Evolutionary conservation across 495 filamentous ascomycete species (phyloP).

Genomic region (Aspergillus asperescens): DNA sequence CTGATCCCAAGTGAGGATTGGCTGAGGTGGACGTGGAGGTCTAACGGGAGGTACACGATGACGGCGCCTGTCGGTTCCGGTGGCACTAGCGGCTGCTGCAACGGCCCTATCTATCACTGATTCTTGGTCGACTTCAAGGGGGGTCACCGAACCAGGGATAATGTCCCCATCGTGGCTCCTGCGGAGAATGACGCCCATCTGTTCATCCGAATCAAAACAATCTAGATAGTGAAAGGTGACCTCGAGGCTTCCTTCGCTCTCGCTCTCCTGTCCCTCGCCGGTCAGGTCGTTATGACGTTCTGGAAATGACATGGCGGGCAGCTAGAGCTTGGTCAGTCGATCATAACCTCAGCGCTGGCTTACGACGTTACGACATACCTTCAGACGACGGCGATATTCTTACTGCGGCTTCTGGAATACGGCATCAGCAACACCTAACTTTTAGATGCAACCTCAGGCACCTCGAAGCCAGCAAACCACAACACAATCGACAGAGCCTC

Average conservation of each 20-base stretch:
- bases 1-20: background rate
- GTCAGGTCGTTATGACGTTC: background rate
- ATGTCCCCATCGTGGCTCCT: background rate
- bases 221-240: background rate
- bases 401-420: background rate
- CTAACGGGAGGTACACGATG: background rate
- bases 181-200: background rate
- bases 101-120: background rate
- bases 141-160: background rate
- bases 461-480: background rate
- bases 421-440: background rate
- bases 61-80: background rate
- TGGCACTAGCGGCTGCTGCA: background rate
- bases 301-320: background rate
- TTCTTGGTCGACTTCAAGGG: background rate
- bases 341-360: background rate
- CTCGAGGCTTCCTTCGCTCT: background rate
- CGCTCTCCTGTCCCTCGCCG: background rate
- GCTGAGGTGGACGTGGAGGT: background rate
- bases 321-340: background rate
- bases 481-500: background rate
- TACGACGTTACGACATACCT: background rate
- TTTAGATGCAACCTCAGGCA: background rate
- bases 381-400: background rate
- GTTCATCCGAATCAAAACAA: background rate